Evolutionary conservation across 805 yeast genomes (phyloP).

Genomic region (Metschnikowia amazonensis): DNA sequence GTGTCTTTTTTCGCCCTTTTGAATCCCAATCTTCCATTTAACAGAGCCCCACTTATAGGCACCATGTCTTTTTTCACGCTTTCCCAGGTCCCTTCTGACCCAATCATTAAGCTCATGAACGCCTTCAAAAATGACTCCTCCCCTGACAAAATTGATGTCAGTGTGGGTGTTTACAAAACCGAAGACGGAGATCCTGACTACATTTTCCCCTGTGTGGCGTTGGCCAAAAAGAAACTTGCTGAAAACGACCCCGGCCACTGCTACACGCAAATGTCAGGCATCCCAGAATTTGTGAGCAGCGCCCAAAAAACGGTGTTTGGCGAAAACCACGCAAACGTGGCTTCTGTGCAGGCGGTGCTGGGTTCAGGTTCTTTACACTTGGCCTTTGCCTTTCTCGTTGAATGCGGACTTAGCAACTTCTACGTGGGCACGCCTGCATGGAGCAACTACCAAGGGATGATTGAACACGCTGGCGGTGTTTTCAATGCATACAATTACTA

Average conservation of each 20-base stretch:
- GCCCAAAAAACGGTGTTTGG: constrained; percentile 40
- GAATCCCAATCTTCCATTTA: background rate
- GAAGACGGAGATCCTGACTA: constrained; percentile 32
- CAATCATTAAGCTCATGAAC: constrained; percentile 18
- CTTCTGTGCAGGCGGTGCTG: constrained; percentile 37
- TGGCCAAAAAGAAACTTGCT: constrained; percentile 32
- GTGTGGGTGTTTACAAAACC: constrained; percentile 45
- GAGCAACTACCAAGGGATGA: constrained; percentile 38
- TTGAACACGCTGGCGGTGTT: constrained; percentile 29
- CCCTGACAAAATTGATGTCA: constrained; percentile 37
- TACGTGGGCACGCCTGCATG: constrained; percentile 40
- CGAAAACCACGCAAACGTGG: constrained; percentile 25
- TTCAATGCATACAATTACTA: constrained; percentile 30
- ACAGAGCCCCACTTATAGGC: background rate
- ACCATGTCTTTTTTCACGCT: constrained; percentile 10
- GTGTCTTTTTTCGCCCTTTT: too few species aligned
- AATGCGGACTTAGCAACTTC: constrained; percentile 19
- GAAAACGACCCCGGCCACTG: constrained; percentile 41
- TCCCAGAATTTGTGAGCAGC: constrained; percentile 32
- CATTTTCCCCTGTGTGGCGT: constrained; percentile 36
- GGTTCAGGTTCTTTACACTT: constrained; percentile 43
- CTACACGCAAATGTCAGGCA: constrained; percentile 41
- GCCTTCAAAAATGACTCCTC: constrained; percentile 22
- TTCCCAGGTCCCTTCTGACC: constrained; percentile 14
- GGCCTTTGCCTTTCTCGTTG: constrained; percentile 28